phyloP scores from a whole-genome alignment of 2,329 filamentous ascomycete genomes.

The Penicillium brevicompactum region DNA sequence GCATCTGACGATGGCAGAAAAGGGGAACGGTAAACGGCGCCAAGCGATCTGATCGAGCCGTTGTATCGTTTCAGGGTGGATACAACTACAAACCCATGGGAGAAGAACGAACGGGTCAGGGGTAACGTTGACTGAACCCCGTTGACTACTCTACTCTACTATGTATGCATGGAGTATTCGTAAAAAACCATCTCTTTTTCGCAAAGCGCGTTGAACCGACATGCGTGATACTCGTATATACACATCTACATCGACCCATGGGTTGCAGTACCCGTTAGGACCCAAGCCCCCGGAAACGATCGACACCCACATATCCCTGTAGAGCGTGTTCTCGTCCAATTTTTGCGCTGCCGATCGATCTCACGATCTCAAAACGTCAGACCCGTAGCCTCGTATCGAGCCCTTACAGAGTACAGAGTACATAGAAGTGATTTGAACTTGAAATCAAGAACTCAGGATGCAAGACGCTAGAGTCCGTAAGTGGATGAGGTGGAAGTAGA shows the following conservation, averaged over 20 bases:
- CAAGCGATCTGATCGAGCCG: conserved; percentile 13
- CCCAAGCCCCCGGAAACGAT: conserved; percentile 22
- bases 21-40: conserved; percentile 8
- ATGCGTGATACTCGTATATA: neutral
- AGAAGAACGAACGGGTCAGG: conserved; percentile 3
- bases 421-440: too few species aligned
- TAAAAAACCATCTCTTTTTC: too few species aligned
- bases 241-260: conserved; percentile 1
- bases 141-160: too few species aligned
- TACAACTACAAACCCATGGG: neutral
- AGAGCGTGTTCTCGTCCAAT: conserved; percentile 7
- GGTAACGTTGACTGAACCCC: neutral
- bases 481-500: neutral
- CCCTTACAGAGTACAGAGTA: too few species aligned
- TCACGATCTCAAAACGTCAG: neutral
- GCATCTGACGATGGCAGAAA: conserved; percentile 12
- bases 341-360: conserved; percentile 8
- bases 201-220: neutral
- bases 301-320: conserved; percentile 16
- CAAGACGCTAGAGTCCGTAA: neutral
- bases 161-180: too few species aligned
- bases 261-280: conserved; percentile 19
- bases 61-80: conserved; percentile 3
- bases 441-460: neutral
- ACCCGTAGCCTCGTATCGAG: neutral